Evolutionary conservation across 2,329 filamentous ascomycete genomes (phyloP), one percentile per base, ranked within the genome.

Genomic region (Penicillium sp.): DNA sequence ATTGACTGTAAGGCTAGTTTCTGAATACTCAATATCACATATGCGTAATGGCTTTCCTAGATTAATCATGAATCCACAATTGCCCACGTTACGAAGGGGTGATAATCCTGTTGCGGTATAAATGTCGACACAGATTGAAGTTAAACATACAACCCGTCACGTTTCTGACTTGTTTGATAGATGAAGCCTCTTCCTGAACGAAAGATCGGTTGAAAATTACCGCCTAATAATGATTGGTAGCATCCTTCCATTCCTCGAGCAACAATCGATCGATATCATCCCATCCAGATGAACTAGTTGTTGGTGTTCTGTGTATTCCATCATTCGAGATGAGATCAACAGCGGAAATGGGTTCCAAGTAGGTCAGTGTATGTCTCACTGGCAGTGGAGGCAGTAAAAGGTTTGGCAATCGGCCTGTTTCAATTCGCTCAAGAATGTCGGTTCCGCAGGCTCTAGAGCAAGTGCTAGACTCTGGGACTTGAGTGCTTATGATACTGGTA

Each of bases 231-330:
- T 55, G 38, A 45, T 78, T 74, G 56, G 79, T 74, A 60, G 77
- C 69, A 53, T 78, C 73, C 43, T 75, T 75, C 60, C 78, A 80
- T 61, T 80, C 75, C 56, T 78, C 71, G 56, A 79, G 64, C 37
- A 81, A 52, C 48, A 68, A 66, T 45, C 71, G 71, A 51, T 77
- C 77, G 26, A 80, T 71, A 30, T 73, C 76, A 26, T 76, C 72
- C 76, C 76, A 79, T 46, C 63, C 62, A 16, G 25, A 26, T 28
- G 52, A 46, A 22, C 38, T 45, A 33, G 57, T 26, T 1, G 55
- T 33, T 14, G 52, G 33, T n/a, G 55, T 10, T 19, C 25, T 22
- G 16, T 42, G 37, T n/a, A 2, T 10, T 38, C 59, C 45, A 4
- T 66, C 53, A 52, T 52, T 49, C 10, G 48, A 28, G 19, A 22